These are phyloP conservation scores for Batkoa obscura DNA, from an alignment of 371 early-diverging fungal genomes.

Conservation along the genomic window DNA sequence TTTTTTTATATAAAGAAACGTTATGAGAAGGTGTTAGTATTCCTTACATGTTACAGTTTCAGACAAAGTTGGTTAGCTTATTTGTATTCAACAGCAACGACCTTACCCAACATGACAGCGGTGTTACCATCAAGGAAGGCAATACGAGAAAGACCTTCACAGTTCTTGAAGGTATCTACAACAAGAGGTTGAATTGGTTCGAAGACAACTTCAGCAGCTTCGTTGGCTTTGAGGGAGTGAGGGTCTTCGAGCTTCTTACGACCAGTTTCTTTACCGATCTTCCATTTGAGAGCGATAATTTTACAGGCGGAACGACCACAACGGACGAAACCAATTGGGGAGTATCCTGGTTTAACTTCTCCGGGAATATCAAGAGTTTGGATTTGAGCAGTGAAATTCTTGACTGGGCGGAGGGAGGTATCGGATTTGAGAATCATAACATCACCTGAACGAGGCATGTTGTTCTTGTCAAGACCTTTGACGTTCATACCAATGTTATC, in stretches of 20 bases:
- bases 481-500: constrained; percentile 98
- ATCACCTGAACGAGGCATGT: constrained; percentile 83
- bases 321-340: constrained; percentile 38
- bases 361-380: constrained; percentile 94
- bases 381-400: constrained; percentile 89
- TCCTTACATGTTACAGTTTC: constrained; percentile 37
- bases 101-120: constrained; percentile 10
- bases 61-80: not conserved
- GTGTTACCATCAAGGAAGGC: constrained; percentile 11
- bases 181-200: constrained; percentile 4
- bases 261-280: constrained; percentile 5
- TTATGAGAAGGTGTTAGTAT: not conserved
- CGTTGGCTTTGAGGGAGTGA: constrained; percentile 6
- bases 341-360: constrained; percentile 75
- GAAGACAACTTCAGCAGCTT: constrained; percentile 5
- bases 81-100: constrained; percentile 9
- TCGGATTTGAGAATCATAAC: constrained; percentile 59
- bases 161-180: constrained; percentile 8
- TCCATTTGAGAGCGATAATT: constrained; percentile 3
- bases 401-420: constrained; percentile 93
- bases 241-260: constrained; percentile 5
- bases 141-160: constrained; percentile 10
- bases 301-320: constrained; percentile 5
- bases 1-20: not conserved
- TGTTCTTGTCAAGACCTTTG: constrained; percentile 92